Conservation (phyloP, 352 stramenopile species). For the Pythium insidiosum region DNA sequence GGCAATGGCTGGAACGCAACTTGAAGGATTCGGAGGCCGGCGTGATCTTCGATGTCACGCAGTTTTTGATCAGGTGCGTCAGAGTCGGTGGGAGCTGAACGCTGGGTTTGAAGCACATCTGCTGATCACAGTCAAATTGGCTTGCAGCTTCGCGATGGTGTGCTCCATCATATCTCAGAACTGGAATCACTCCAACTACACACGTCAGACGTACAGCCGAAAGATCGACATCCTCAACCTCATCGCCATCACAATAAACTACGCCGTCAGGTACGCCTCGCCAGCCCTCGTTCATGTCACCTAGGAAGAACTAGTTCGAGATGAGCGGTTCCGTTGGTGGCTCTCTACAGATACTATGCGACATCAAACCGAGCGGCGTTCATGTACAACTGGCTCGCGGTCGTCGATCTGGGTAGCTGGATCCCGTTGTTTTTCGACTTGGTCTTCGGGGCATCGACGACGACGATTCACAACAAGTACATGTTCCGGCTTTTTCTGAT, state of each 20-base stretch:
- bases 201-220: conserved; percentile 20
- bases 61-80: conserved; percentile 38
- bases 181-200: conserved; percentile 30
- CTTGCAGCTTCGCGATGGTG: conserved; percentile 38
- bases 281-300: not conserved
- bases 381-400: conserved; percentile 49
- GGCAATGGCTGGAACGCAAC: conserved; percentile 69
- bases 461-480: conserved; percentile 25
- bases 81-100: not conserved
- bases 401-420: conserved; percentile 42
- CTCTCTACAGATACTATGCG: conserved; percentile 39
- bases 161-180: conserved; percentile 58
- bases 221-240: conserved; percentile 45
- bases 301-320: not conserved
- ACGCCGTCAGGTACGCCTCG: conserved; percentile 27
- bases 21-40: conserved; percentile 57
- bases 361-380: conserved; percentile 49
- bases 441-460: conserved; percentile 20
- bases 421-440: conserved; percentile 37
- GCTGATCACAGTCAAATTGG: not conserved
- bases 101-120: not conserved
- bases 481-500: conserved; percentile 55
- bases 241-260: conserved; percentile 29
- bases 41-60: conserved; percentile 39
- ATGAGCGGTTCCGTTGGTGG: not conserved